These are phyloP conservation scores for Geranomyces variabilis DNA, from an alignment of 192 early-diverging fungal genomes.

Conservation along the genomic window DNA sequence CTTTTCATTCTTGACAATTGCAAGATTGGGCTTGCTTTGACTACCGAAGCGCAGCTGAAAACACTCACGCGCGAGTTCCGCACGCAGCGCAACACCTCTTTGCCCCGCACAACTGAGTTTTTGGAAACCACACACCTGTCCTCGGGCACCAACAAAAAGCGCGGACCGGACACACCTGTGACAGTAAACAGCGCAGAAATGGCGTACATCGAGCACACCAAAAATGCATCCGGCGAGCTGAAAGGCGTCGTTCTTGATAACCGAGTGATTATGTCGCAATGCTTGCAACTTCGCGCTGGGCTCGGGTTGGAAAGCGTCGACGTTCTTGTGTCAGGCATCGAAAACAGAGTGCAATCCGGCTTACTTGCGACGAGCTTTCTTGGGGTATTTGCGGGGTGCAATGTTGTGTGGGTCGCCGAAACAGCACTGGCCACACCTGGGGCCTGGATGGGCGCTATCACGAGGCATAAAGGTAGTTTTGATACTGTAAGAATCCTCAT, in stretches of 20 bases:
- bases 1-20: slow-evolving; percentile 65
- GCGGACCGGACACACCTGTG: slow-evolving; percentile 21
- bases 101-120: slow-evolving; percentile 73
- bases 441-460: slow-evolving; percentile 69
- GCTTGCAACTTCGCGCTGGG: slow-evolving; percentile 43
- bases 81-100: slow-evolving; percentile 54
- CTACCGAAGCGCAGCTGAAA: slow-evolving; percentile 78
- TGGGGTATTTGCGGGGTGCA: slow-evolving; percentile 73
- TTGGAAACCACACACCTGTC: slow-evolving; percentile 82
- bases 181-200: slow-evolving; percentile 54
- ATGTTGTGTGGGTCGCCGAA: slow-evolving; percentile 67
- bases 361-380: slow-evolving; percentile 67
- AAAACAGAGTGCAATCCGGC: slow-evolving; percentile 83
- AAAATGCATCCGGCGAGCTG: slow-evolving; percentile 78
- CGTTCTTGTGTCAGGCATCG: slow-evolving; percentile 69
- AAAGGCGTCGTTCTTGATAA: slow-evolving; percentile 84
- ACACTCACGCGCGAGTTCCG: slow-evolving; percentile 74
- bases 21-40: slow-evolving; percentile 67
- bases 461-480: slow-evolving; percentile 72
- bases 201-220: slow-evolving; percentile 86
- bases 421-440: slow-evolving; percentile 65
- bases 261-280: slow-evolving; percentile 73
- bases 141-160: slow-evolving; percentile 41
- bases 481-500: slow-evolving; percentile 45
- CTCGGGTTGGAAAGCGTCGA: slow-evolving; percentile 42